Base-by-base conservation (phyloP, 1,284 basidiomycete species). In the Boletus smithii region DNA sequence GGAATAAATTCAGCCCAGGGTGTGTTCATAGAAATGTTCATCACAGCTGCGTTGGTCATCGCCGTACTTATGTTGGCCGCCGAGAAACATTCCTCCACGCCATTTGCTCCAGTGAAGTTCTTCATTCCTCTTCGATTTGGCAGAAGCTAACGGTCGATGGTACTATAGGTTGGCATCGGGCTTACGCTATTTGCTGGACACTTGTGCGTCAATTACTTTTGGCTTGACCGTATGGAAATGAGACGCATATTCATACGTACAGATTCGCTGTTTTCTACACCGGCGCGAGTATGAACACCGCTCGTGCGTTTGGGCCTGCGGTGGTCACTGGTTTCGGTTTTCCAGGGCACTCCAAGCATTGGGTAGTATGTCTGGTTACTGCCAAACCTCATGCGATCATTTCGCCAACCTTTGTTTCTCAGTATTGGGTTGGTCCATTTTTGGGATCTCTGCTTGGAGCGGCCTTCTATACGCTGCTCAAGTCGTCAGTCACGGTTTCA, bases 21-120 rank as follows among this genome's bases (percentile, higher is more conserved):
- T 6, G 72, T 86, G 5, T 86, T 87, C 66, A 84, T 86, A 56
- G 83, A 87, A 62, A 81, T 84, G 77, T 85, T 88, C 65, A 76
- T 80, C 51, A 86, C 83, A 67, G 50, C 58, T 22, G 43, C 73
- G n/a, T 70, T 85, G 30, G 75, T 79, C 23, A 62, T 81, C n/a
- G 68, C 81, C 7, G 77, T 83, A 14, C 73, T 84, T 52, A 83
- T 83, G 83, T 64, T 86, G 18, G 81, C 83, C 14, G 80, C 79
- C 22, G 83, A 82, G 63, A 82, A 88, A 68, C 83, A 85, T 59
- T 69, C 73, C 20, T 72, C 77, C 0, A 90, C 86, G 0, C 83
- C 85, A 1, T 80, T 89, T 51, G 86, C 87, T 17, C 88, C 87
- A 3, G 79, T 80, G 54, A 39, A 67, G 0, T 14, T 6, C 22